phyloP scores from a whole-genome alignment of 2,329 filamentous ascomycete genomes.

The Cytospora piceicola region DNA sequence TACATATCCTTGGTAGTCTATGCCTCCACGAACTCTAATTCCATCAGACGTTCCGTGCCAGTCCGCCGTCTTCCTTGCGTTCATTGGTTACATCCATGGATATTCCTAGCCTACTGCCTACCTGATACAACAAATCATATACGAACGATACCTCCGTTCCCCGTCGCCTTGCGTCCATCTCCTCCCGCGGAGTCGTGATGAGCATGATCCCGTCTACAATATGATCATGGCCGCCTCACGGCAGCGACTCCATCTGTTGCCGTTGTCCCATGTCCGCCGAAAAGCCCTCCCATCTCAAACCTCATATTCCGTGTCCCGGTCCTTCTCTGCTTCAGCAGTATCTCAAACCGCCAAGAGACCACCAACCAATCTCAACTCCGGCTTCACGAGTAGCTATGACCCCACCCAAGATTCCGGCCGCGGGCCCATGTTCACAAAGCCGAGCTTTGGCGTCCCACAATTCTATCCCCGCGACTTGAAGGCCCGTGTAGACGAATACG shows the following conservation, averaged over 20 bases:
- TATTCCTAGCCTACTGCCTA: background rate
- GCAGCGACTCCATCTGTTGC: conserved; percentile 30
- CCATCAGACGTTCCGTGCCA: background rate
- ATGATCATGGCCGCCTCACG: conserved; percentile 29
- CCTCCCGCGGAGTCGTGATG: conserved; percentile 1
- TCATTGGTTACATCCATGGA: background rate
- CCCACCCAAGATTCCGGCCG: conserved; percentile 56
- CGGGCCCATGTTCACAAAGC: conserved; percentile 63
- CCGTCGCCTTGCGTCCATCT: background rate
- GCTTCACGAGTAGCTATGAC: conserved; percentile 64
- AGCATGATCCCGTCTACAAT: conserved; percentile 22
- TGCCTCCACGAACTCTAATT: background rate
- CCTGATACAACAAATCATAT: background rate
- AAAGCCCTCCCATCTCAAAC: conserved; percentile 4
- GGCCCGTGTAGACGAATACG: conserved; percentile 90
- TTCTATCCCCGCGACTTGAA: conserved; percentile 76
- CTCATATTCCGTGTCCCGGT: background rate
- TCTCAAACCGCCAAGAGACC: conserved; percentile 44
- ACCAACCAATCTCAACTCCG: conserved; percentile 56
- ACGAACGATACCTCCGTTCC: conserved; percentile 1
- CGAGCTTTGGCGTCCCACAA: conserved; percentile 61
- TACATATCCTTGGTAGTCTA: background rate
- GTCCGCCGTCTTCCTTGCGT: background rate
- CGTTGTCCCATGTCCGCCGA: conserved; percentile 26
- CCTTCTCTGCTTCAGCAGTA: conserved; percentile 39